Conservation (phyloP, 2,329 filamentous ascomycete genomes). For the Penicillium olsonii region DNA sequence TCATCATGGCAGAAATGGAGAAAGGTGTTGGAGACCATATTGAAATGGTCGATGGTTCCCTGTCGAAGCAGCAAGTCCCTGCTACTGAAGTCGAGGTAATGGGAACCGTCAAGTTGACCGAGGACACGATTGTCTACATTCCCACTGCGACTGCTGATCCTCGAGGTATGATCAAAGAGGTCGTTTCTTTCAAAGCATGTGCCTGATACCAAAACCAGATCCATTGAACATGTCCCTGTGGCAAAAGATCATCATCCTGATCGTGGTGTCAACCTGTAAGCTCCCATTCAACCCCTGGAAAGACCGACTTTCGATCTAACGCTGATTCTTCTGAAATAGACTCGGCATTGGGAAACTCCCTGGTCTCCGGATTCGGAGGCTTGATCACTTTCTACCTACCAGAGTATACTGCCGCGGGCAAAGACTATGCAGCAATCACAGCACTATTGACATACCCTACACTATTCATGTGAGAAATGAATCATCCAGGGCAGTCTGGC, state of each 20-base stretch:
- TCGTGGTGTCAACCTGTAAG: slow-evolving; percentile 32
- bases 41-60: slow-evolving; percentile 16
- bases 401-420: slow-evolving; percentile 38
- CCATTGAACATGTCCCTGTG: slow-evolving; percentile 31
- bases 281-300: no score
- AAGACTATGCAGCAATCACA: slow-evolving; percentile 43
- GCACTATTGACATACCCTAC: slow-evolving; percentile 33
- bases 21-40: slow-evolving; percentile 18
- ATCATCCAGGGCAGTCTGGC: neutral
- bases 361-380: slow-evolving; percentile 47
- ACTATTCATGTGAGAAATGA: slow-evolving; percentile 26
- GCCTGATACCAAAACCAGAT: slow-evolving; percentile 17
- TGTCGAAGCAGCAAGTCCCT: neutral
- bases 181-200: neutral
- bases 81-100: slow-evolving; percentile 15
- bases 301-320: neutral
- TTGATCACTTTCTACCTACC: slow-evolving; percentile 47
- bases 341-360: slow-evolving; percentile 40
- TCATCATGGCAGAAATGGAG: neutral
- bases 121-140: slow-evolving; percentile 37
- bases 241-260: slow-evolving; percentile 30
- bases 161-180: slow-evolving; percentile 14
- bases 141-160: slow-evolving; percentile 39
- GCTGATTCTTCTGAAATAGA: no score
- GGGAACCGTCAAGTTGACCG: slow-evolving; percentile 32